phyloP scores from a whole-genome alignment of 2,329 filamentous ascomycete species.

The Aspergillus viridinutans region DNA sequence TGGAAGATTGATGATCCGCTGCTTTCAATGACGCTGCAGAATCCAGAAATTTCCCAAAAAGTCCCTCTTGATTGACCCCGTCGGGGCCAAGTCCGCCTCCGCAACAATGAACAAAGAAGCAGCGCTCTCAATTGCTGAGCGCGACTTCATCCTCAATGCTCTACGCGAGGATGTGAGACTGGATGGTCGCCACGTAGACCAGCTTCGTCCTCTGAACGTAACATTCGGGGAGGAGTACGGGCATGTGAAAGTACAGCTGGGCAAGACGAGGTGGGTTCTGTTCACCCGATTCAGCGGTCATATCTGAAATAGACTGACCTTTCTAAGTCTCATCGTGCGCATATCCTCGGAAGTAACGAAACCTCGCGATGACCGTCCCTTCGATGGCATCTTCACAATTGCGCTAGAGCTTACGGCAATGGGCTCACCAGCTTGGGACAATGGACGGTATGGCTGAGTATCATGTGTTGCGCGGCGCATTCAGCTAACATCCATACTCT shows the following conservation, averaged over 20 bases:
- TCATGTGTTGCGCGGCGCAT: neutral
- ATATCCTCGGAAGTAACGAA: conserved; percentile 85
- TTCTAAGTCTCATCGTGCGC: conserved; percentile 55
- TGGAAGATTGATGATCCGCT: conserved; percentile 9
- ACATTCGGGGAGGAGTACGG: conserved; percentile 89
- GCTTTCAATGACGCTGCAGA: conserved; percentile 16
- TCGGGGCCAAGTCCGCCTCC: conserved; percentile 22
- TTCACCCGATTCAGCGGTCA: neutral
- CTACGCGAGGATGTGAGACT: conserved; percentile 75
- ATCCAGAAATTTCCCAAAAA: conserved; percentile 16
- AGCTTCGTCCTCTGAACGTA: conserved; percentile 73
- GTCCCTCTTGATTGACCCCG: conserved; percentile 16
- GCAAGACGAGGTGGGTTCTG: conserved; percentile 74
- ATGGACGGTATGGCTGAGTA: conserved; percentile 58
- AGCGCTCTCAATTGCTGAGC: conserved; percentile 85
- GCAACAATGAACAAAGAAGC: conserved; percentile 81
- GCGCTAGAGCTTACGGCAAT: conserved; percentile 87
- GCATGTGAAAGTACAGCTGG: conserved; percentile 77
- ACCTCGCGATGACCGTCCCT: conserved; percentile 81
- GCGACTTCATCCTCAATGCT: conserved; percentile 77
- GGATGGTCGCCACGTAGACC: conserved; percentile 76
- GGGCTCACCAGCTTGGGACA: conserved; percentile 84
- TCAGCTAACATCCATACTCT: neutral
- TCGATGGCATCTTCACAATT: conserved; percentile 93
- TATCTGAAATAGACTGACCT: neutral